A percentile compares a stretch with the other conserved stretches of the same genome.
phyloP scores from a whole-genome alignment of 1,139 yeast species.

The Scheffersomyces parashehatae region DNA sequence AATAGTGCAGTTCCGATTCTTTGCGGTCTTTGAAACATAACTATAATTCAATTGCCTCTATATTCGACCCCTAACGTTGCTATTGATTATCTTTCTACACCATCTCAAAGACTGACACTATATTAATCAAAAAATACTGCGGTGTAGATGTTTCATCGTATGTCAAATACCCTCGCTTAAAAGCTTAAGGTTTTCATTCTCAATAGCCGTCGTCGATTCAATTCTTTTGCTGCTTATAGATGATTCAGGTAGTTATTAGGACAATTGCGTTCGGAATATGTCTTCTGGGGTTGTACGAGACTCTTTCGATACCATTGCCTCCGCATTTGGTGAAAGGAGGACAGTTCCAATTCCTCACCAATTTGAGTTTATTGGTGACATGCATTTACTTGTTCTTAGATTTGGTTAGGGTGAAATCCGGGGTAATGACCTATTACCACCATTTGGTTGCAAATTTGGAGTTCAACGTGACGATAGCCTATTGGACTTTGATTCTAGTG shows the following conservation, averaged over 20 bases:
- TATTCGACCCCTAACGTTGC: neutral
- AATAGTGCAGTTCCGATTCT: neutral
- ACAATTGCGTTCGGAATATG: too few species aligned
- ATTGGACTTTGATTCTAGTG: conserved; percentile 20
- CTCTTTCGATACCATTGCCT: conserved; percentile 18
- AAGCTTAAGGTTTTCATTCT: too few species aligned
- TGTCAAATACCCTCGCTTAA: too few species aligned
- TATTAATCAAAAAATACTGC: too few species aligned
- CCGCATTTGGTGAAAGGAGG: conserved; percentile 19
- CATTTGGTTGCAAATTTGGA: conserved; percentile 19
- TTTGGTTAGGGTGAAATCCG: conserved; percentile 2
- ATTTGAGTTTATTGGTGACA: conserved; percentile 16
- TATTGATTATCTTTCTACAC: too few species aligned
- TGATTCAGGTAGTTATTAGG: too few species aligned
- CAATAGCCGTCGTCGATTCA: too few species aligned
- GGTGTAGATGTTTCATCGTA: too few species aligned
- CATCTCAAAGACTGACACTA: too few species aligned
- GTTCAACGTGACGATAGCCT: conserved; percentile 21
- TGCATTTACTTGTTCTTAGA: conserved; percentile 8
- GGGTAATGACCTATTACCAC: conserved; percentile 5
- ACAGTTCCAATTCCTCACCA: conserved; percentile 25
- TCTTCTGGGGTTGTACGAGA: conserved; percentile 14
- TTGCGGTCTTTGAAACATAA: neutral
- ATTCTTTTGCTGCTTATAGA: too few species aligned
- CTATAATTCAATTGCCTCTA: neutral